Evolutionary conservation across 176 grass and related monocot species (phyloP), one percentile per base, ranked within the genome.

Genomic region (Cenchrus fungigraminus): DNA sequence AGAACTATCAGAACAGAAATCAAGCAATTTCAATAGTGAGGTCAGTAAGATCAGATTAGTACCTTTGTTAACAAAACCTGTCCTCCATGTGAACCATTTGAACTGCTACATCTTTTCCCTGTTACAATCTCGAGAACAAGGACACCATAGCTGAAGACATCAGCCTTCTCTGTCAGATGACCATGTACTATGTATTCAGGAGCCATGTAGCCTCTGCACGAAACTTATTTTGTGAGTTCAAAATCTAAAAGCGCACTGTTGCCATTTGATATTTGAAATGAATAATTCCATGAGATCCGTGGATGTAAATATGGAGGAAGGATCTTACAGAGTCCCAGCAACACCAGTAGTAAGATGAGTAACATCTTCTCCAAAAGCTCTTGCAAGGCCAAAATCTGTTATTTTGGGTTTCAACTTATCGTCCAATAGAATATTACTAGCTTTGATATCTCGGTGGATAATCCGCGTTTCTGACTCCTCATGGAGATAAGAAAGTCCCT

Each of bases 381-480:
- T 92, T 73, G 94, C 94, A 75, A 97, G 89, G 40, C 94, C 94
- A 84, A 97, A 97, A 90, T 97, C 91, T 52, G 91, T 94, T 81
- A 97, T 94, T 71, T 92, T 97, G 52, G 94, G 85, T 76, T 90
- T 97, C 5, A 94, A 82, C 71, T 92, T 97, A 74, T 97, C 91
- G 79, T 97, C 94, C 76, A 97, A 72, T 58, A 97, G 84, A 79
- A 97, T 97, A 91, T 97, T 97, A 60, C 94, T 94, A 58, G 94
- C 94, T 88, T 97, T 97, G 50, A 97, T 97, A 63, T 94, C 94
- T 47, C 91, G 66, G 83, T 97, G 94, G 79, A 97, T 94, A 74
- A 97, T 97, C 71, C 89, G 83, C 58, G 72, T 92, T 90, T 92
- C 92, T 32, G 85, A 97, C 53, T 97, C 94, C 60, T 94, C 94